Percentiles rank a stretch among this genome's conserved stretches.
phyloP scores from a whole-genome alignment of 441 rosid genomes.

The Omphalea diandra region DNA sequence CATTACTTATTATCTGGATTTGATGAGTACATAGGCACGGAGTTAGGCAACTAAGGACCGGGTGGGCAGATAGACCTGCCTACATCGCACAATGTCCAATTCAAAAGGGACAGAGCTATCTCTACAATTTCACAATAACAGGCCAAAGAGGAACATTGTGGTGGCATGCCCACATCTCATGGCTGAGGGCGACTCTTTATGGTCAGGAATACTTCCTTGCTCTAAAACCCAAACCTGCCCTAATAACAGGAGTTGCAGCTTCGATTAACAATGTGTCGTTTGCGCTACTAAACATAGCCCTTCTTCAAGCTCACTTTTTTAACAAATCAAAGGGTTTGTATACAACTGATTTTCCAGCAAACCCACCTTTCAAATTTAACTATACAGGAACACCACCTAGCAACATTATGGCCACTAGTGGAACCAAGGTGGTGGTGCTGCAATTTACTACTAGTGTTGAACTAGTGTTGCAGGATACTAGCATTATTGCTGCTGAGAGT shows the following conservation, averaged over 20 bases:
- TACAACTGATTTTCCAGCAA: slow-evolving; percentile 50
- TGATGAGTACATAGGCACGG: slow-evolving; percentile 48
- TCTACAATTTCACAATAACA: slow-evolving; percentile 55
- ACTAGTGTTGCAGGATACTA: slow-evolving; percentile 63
- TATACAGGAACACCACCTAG: slow-evolving; percentile 68
- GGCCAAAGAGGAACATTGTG: slow-evolving; percentile 75
- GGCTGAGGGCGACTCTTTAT: slow-evolving; percentile 62
- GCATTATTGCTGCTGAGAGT: slow-evolving; percentile 62
- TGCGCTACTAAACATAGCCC: slow-evolving; percentile 42
- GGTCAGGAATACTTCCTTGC: slow-evolving; percentile 61
- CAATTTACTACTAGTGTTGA: slow-evolving; percentile 56
- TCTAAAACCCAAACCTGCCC: slow-evolving; percentile 54
- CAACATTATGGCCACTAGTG: slow-evolving; percentile 44
- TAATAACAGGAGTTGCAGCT: slow-evolving; percentile 50
- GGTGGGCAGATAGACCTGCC: slow-evolving; percentile 78
- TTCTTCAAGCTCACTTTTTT: slow-evolving; percentile 49
- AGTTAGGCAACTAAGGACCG: slow-evolving; percentile 47
- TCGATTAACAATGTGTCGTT: slow-evolving; percentile 61
- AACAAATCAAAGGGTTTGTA: slow-evolving; percentile 43
- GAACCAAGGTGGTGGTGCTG: slow-evolving; percentile 45
- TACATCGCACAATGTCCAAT: slow-evolving; percentile 72
- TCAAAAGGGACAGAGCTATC: slow-evolving; percentile 49
- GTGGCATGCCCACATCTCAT: slow-evolving; percentile 70
- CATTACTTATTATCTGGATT: not conserved
- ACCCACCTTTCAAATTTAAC: slow-evolving; percentile 46